Percentiles rank a stretch among this genome's conserved stretches.
Conservation (phyloP, 371 early-diverging fungal species). For the Syncephalastrum racemosum region DNA sequence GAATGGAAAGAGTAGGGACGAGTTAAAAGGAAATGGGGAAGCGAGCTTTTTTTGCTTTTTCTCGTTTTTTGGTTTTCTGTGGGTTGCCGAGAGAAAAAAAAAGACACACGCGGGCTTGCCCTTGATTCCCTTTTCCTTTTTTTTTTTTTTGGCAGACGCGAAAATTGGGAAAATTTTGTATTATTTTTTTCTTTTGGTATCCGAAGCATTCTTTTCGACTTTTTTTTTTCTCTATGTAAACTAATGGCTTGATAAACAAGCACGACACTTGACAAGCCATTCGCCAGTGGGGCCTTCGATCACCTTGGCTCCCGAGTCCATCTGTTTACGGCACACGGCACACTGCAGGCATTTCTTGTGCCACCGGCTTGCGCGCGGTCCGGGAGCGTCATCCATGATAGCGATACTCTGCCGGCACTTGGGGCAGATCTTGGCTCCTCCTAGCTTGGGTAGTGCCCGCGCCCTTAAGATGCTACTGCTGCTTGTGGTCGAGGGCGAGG, state of each 20-base stretch:
- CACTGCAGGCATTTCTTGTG: slow-evolving; percentile 63
- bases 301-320: slow-evolving; percentile 59
- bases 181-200: not conserved
- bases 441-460: slow-evolving; percentile 44
- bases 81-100: slow-evolving; percentile 4
- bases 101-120: not conserved
- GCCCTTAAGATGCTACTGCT: slow-evolving; percentile 14
- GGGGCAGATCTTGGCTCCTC: slow-evolving; percentile 56
- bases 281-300: slow-evolving; percentile 33
- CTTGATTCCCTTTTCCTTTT: no score
- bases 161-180: not conserved
- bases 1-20: slow-evolving; percentile 6
- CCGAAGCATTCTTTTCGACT: not conserved
- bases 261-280: slow-evolving; percentile 50
- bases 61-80: not conserved
- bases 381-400: slow-evolving; percentile 57
- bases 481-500: not conserved
- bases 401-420: slow-evolving; percentile 50
- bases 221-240: not conserved
- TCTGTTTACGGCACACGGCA: slow-evolving; percentile 48
- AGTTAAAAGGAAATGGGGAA: not conserved
- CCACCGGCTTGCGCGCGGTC: slow-evolving; percentile 60
- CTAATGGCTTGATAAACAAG: slow-evolving; percentile 19
- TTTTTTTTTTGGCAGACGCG: no score
- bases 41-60: not conserved